A percentile compares a stretch with the other conserved stretches of the same genome.
These are phyloP conservation scores for Fusarium torreyae DNA, from an alignment of 2,329 filamentous ascomycete species.

Conservation along the genomic window DNA sequence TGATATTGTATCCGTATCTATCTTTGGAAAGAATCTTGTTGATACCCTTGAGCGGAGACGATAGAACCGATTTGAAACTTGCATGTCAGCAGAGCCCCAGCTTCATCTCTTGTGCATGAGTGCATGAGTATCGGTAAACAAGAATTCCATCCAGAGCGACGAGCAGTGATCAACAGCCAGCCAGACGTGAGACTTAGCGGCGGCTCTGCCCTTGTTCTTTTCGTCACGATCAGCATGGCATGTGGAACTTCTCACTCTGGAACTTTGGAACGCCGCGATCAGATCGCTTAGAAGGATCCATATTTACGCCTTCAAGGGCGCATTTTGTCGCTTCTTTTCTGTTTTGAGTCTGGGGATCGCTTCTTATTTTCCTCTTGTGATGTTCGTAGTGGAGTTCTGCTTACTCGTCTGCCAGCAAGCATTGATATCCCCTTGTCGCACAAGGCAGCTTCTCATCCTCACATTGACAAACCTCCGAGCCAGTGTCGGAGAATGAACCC, in stretches of 20 bases:
- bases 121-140: slow-evolving; percentile 11
- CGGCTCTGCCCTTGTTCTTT: slow-evolving; percentile 41
- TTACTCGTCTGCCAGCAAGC: slow-evolving; percentile 6
- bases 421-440: slow-evolving; percentile 10
- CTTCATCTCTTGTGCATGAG: slow-evolving; percentile 38
- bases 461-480: slow-evolving; percentile 10
- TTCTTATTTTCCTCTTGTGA: slow-evolving; percentile 22
- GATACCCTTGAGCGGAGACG: slow-evolving; percentile 14
- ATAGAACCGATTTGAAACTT: slow-evolving; percentile 27
- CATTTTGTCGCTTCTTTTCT: slow-evolving; percentile 17
- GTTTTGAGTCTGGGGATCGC: slow-evolving; percentile 28
- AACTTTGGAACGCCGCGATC: slow-evolving; percentile 30
- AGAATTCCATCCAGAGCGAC: slow-evolving; percentile 21
- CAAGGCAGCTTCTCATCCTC: slow-evolving; percentile 5
- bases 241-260: slow-evolving; percentile 38
- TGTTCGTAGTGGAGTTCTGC: slow-evolving; percentile 13
- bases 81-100: slow-evolving; percentile 30
- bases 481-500: background rate
- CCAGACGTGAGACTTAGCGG: slow-evolving; percentile 30
- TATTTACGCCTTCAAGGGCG: slow-evolving; percentile 19
- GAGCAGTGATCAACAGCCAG: background rate
- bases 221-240: slow-evolving; percentile 40
- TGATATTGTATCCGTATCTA: background rate
- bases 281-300: slow-evolving; percentile 25
- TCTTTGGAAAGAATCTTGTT: slow-evolving; percentile 13